Conservation (phyloP, 306 rosid genomes). For the Vigna nakashimae region DNA sequence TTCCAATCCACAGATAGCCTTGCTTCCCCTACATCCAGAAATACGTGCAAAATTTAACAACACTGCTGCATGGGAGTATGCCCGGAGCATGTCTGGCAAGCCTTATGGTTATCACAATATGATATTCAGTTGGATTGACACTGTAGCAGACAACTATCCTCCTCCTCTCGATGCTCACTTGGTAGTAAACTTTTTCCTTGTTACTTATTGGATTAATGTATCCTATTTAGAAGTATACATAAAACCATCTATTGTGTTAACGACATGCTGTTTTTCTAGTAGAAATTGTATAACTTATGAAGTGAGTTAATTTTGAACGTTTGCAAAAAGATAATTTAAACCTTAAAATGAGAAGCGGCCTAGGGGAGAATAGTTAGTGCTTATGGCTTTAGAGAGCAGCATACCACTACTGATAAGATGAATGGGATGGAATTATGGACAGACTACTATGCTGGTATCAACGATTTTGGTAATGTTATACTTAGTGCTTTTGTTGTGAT, state of each 20-base stretch:
- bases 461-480: slow-evolving; percentile 16
- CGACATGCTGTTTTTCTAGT: slow-evolving; percentile 19
- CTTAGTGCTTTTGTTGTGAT: slow-evolving; percentile 1
- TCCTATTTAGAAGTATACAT: slow-evolving; percentile 20
- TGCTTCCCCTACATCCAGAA: slow-evolving; percentile 85
- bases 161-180: slow-evolving; percentile 99
- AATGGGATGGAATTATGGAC: neutral
- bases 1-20: slow-evolving; percentile 86
- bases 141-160: slow-evolving; percentile 87
- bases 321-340: slow-evolving; percentile 14
- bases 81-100: slow-evolving; percentile 88
- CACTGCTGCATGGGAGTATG: slow-evolving; percentile 92
- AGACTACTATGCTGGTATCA: neutral
- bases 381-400: slow-evolving; percentile 11
- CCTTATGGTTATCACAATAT: slow-evolving; percentile 95
- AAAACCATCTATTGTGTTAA: slow-evolving; percentile 18
- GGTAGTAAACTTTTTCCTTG: slow-evolving; percentile 50
- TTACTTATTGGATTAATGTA: neutral
- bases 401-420: neutral
- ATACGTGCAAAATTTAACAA: slow-evolving; percentile 73
- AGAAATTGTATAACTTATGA: neutral
- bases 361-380: slow-evolving; percentile 8
- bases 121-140: slow-evolving; percentile 98
- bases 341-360: neutral
- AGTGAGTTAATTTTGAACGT: slow-evolving; percentile 2